Base-by-base conservation (phyloP, 1,284 basidiomycete species). In the Rhodotorula glutinis region DNA sequence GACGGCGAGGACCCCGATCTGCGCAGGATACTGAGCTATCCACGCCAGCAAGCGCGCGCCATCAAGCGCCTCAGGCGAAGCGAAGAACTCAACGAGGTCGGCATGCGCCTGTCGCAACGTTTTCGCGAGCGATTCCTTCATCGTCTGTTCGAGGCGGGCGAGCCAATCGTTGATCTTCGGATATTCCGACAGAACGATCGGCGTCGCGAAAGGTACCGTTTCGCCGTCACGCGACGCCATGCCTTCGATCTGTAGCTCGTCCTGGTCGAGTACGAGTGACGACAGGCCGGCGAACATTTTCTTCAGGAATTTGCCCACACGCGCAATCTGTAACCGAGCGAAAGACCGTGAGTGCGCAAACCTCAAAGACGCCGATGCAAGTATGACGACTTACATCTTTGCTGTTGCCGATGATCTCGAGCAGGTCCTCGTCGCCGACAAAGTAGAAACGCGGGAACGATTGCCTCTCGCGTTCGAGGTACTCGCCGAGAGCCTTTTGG, bases 201-300 rank as follows among this genome's bases (percentile, higher is more conserved):
- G 89, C 57, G 86, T 84, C 57, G 86, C 84, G 81, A 98, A 97
- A 8, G 79, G 80, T 25, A 99, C 90, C 76, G 91, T 87, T 79
- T 99, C 96, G 60, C 94, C 97, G 78, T 98, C 96, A 62, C 92
- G 84, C 7, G 94, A 97, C 8, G 90, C 87, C 86, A 97, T 94
- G 57, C 89, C 92, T 75, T 87, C 86, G 66, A 93, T 93, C 76
- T 89, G 85, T 1, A 90, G 89, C 66, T 92, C 80, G 54, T 93
- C 91, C n/a, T 74, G 72, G 77, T 96, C 91, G n/a, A 98, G 83
- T 73, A 83, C 85, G 69, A 98, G 84, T 0, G 91, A 92, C 0
- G 92, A 90, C 55, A 99, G 89, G 49, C 97, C 96, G 10, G 96
- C 96, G 79, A 98, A 99, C 96, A 99, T 98, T 85, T 98, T 98